Conservation (phyloP, 2,329 filamentous ascomycete species). For the Hypoxylon sp. region DNA sequence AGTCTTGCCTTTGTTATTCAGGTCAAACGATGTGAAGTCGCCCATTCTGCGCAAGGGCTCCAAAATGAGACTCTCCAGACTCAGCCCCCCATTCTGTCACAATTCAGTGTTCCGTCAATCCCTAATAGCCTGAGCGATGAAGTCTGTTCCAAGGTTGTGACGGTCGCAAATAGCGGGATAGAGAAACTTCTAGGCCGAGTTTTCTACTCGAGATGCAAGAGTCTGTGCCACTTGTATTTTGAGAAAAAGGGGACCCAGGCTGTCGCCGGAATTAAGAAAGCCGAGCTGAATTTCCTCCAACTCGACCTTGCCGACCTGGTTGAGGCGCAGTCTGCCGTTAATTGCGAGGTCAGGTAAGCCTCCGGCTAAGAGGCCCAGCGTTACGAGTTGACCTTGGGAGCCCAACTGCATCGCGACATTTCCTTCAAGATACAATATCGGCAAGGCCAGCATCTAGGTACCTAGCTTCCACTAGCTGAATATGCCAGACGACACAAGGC, state of each 20-base stretch:
- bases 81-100: no score
- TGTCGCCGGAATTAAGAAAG: slow-evolving; percentile 56
- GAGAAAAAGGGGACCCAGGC: slow-evolving; percentile 55
- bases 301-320: slow-evolving; percentile 57
- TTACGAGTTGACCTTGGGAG: neutral
- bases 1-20: no score
- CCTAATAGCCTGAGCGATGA: neutral
- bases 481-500: slow-evolving; percentile 40
- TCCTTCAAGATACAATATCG: slow-evolving; percentile 37
- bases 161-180: slow-evolving; percentile 52
- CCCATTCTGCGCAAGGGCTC: no score
- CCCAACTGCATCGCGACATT: neutral
- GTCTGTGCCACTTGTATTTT: slow-evolving; percentile 60
- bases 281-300: slow-evolving; percentile 53
- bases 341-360: slow-evolving; percentile 48
- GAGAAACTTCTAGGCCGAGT: slow-evolving; percentile 57
- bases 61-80: no score
- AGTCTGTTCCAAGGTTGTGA: slow-evolving; percentile 41
- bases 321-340: slow-evolving; percentile 56
- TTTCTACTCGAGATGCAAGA: slow-evolving; percentile 58
- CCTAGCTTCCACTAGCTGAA: slow-evolving; percentile 46
- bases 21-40: no score
- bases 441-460: slow-evolving; percentile 47
- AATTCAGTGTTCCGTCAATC: no score
- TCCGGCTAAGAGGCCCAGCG: slow-evolving; percentile 45